These are phyloP conservation scores for Ophiognomonia clavigignenti-juglandacearum DNA, from an alignment of 2,329 filamentous ascomycete species.

Conservation along the genomic window DNA sequence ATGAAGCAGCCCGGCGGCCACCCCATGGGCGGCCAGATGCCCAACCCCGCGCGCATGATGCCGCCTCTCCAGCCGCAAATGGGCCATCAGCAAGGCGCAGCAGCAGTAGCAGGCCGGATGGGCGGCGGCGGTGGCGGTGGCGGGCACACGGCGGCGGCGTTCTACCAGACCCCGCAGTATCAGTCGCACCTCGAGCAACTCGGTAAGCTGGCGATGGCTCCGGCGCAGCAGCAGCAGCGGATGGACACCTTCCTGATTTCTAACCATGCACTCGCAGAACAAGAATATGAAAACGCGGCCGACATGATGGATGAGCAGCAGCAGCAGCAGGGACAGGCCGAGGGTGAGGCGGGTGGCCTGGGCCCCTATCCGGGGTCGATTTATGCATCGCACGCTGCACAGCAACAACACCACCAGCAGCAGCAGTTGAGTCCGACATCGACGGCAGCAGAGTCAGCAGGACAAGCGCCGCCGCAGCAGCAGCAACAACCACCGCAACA, in stretches of 20 bases:
- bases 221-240: no score
- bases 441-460: conserved; percentile 14
- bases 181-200: conserved; percentile 94
- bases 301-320: conserved; percentile 80
- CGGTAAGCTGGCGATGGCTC: conserved; percentile 62
- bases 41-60: conserved; percentile 30
- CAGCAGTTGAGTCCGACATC: conserved; percentile 20
- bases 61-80: conserved; percentile 15
- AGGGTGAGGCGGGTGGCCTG: conserved; percentile 59
- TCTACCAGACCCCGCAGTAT: conserved; percentile 77
- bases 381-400: conserved; percentile 39
- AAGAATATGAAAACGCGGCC: conserved; percentile 90
- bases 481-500: conserved; percentile 29
- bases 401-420: conserved; percentile 21
- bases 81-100: conserved; percentile 9
- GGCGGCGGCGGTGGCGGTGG: conserved; percentile 32
- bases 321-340: conserved; percentile 57
- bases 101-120: conserved; percentile 22
- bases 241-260: neutral
- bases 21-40: conserved; percentile 27
- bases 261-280: conserved; percentile 57
- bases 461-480: conserved; percentile 36
- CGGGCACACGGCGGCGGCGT: conserved; percentile 45
- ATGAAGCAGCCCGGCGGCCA: conserved; percentile 33
- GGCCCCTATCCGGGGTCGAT: conserved; percentile 59